Base-by-base conservation (phyloP, 306 rosid species). In the Rosa rugosa region DNA sequence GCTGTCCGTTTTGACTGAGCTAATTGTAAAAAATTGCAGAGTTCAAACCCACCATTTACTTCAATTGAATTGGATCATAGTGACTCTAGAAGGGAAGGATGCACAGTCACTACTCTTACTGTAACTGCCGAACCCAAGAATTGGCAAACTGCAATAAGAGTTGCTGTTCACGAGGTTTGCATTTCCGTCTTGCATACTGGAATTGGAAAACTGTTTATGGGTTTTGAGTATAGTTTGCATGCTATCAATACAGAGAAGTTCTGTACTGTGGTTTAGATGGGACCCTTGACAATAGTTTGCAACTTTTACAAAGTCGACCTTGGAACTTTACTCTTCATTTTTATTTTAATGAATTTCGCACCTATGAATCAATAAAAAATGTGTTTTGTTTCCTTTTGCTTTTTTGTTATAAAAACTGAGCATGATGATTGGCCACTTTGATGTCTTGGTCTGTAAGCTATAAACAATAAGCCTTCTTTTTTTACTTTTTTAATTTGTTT, bases 1-100 rank as follows among this genome's bases (percentile, higher is more conserved):
- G 40, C 71, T 53, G 47, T 57, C 41, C 69, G 79, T 75, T 49
- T 54, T 79, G 82, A 77, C 73, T 82, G 75, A 60, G 76, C 80
- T 81, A 74, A 81, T 63, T 57, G 56, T 75, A 46, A 56, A 20
- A 83, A 80, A 72, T 88, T 86, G 44, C 93, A 95, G 99, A 93
- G 99, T 88, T 95, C 97, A 79, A 93, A 95, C 84, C 99, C 99
- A 60, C 99, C 99, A 17, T 95, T 95, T 86, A 93, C 99, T 63
- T 91, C 99, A 77, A 90, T 95, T 80, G 98, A 95, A 85, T 86
- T 95, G 88, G 99, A 95, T 77, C 99, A 95, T 83, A 95, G 99
- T 84, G 99, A 95, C 87, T 95, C 99, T 75, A 98, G 99, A 85
- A 87, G 99, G 88, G 99, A 95, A 88, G 99, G 98, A 83, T 95